Base-by-base conservation (phyloP, 495 filamentous ascomycete genomes). In the Aspergillus panamensis region DNA sequence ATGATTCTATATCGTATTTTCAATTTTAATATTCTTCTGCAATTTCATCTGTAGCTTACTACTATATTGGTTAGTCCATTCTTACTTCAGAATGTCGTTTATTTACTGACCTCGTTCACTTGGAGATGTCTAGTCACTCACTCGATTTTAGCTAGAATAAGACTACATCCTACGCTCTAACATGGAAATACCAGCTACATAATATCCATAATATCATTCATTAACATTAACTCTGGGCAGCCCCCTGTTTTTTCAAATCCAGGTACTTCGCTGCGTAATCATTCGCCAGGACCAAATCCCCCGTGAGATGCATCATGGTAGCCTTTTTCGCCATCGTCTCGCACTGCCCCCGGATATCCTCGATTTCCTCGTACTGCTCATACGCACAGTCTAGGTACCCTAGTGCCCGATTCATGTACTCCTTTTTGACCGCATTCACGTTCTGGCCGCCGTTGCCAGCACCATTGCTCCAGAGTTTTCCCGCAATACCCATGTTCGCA, bases 251-350 rank as follows among this genome's bases (percentile, higher is more conserved):
- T 55, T 77, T 80, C 55, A 90, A 63, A 57, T 81, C 81, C 52
- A 90, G 53, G 69, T 91, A 92, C 61, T 81, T 82, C 10, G 85
- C 81, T 5, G 88, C 88, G 70, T 82, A 90, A 55, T 91, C 86
- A 73, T 92, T 89, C 1, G 89, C 84, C 62, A 88, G 67, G 16
- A 79, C 81, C 51, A 80, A 71, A 60, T 96, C 87, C 4, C 89
- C 91, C 20, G 87, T 77, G 8, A 88, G 74, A 68, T 86, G 85
- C 81, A 90, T 88, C 40, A 96, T 78, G 8, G 87, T 87, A 14
- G 90, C 88, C 69, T 91, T 92, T 74, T 93, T 93, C 2, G 88
- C 88, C 76, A 95, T 83, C 83, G 90, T 86, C 73, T 91, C 88
- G 66, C 87, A 87, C 69, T 90, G 87, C 35, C 85, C 88, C 19